Conservation (phyloP, 345 rosid species). For the Xanthoceras sorbifolium region DNA sequence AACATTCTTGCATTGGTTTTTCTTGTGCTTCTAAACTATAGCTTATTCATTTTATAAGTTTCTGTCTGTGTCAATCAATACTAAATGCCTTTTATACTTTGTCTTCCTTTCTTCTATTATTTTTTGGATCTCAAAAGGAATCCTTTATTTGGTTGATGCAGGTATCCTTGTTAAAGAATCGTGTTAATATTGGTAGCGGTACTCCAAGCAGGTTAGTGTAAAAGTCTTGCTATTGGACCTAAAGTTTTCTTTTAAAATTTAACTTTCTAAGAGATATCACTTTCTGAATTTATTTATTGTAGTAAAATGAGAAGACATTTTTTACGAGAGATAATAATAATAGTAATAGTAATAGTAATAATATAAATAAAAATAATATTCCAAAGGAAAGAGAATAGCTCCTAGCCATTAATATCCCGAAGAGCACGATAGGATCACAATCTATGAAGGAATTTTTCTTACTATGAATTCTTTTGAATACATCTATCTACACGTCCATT, state of each 20-base stretch:
- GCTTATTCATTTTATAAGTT: background rate
- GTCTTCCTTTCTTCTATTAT: background rate
- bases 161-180: conserved; percentile 66
- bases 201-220: conserved; percentile 80
- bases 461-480: background rate
- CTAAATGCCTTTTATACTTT: background rate
- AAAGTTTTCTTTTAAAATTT: background rate
- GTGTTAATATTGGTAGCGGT: conserved; percentile 84
- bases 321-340: too few relatives aligned
- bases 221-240: background rate
- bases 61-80: background rate
- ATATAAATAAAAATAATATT: too few relatives aligned
- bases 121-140: background rate
- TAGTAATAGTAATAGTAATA: too few relatives aligned
- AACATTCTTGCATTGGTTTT: background rate
- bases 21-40: background rate
- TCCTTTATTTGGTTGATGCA: conserved; percentile 34
- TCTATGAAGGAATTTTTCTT: background rate
- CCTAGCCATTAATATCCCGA: background rate
- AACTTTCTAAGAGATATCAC: background rate
- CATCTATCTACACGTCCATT: background rate
- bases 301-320: background rate
- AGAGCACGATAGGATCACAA: background rate
- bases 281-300: background rate
- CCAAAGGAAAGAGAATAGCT: background rate